Evolutionary conservation across 2,329 filamentous ascomycete species (phyloP), one percentile per base, ranked within the genome.

Genomic region (Plectosphaerella cucumerina): DNA sequence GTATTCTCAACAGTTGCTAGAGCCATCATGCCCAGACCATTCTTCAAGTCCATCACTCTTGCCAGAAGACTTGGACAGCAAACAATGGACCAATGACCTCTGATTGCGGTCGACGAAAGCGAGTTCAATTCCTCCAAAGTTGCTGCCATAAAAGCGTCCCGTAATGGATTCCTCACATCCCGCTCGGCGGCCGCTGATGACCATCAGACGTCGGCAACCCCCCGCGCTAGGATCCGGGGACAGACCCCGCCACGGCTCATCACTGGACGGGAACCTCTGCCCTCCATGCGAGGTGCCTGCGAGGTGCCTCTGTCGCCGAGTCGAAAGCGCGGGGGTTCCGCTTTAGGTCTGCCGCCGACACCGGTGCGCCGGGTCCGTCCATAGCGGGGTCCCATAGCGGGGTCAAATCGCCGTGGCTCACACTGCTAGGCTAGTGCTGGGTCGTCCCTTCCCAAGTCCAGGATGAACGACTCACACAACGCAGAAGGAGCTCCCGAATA

Each of bases 401-500:
- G 39, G 39, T 42, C 39, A 18, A 31, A 31, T n/a, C 26, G 26
- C 26, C 26, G 51, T 52, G 44, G 51, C 50, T 45, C 53, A 53
- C 37, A n/a, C n/a, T n/a, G 26, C 26, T 46, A 45, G 51, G 26
- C 4, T 31, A 3, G 26, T 31, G 23, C 23, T 26, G 23, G 23
- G 23, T 26, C 23, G 23, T 9, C 26, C 26, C 8, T 31, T 9
- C 26, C 26, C 9, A 31, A 31, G 26, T 31, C 12, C 12, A 31
- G 26, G 6, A 31, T 9, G 26, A 31, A 31, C 26, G 26, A 31
- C 26, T 31, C 26, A 31, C 26, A 31, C 51, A 46, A 53, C 49
- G 52, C 50, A 50, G 52, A 47, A 47, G 31, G 47, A 23, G 17
- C 49, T 44, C 47, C 50, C 48, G 50, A 54, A 54, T 49, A 39